These are phyloP conservation scores for Populus tomentosa DNA, from an alignment of 441 rosid genomes.

Conservation along the genomic window DNA sequence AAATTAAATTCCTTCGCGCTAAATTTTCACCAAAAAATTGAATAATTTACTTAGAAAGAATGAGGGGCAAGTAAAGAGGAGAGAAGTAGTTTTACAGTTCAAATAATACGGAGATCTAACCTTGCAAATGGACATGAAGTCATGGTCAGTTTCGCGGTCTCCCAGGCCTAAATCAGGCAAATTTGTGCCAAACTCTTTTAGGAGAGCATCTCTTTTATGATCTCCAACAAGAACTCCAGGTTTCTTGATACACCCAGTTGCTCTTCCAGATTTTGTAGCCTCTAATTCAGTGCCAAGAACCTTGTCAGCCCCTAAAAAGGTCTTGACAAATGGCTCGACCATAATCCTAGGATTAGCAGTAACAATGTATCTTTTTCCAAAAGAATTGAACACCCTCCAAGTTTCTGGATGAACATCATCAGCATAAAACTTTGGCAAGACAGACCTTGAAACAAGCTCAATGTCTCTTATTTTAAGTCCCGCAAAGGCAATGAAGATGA, in stretches of 20 bases:
- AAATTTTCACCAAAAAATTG: background rate
- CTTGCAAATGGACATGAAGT: conserved; percentile 90
- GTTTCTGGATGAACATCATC: conserved; percentile 84
- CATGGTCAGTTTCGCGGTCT: conserved; percentile 60
- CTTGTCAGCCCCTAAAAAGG: conserved; percentile 68
- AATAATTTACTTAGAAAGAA: background rate
- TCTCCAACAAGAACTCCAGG: conserved; percentile 70
- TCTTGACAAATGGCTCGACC: conserved; percentile 78
- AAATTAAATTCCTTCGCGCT: background rate
- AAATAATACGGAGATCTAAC: conserved; percentile 27
- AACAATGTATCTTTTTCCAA: conserved; percentile 61
- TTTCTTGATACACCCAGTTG: conserved; percentile 62
- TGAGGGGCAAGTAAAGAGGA: background rate
- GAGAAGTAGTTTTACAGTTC: background rate
- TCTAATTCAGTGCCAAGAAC: conserved; percentile 81
- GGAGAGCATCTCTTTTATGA: conserved; percentile 57
- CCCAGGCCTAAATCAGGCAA: conserved; percentile 85
- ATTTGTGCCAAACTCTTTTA: conserved; percentile 53
- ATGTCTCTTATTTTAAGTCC: conserved; percentile 63
- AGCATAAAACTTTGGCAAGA: conserved; percentile 72
- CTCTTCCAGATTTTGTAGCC: conserved; percentile 59
- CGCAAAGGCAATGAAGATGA: conserved; percentile 63
- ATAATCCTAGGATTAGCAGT: conserved; percentile 78
- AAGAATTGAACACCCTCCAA: conserved; percentile 77
- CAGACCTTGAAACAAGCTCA: conserved; percentile 77